Conservation (phyloP, 371 early-diverging fungal genomes). For the Sporodiniella umbellata region DNA sequence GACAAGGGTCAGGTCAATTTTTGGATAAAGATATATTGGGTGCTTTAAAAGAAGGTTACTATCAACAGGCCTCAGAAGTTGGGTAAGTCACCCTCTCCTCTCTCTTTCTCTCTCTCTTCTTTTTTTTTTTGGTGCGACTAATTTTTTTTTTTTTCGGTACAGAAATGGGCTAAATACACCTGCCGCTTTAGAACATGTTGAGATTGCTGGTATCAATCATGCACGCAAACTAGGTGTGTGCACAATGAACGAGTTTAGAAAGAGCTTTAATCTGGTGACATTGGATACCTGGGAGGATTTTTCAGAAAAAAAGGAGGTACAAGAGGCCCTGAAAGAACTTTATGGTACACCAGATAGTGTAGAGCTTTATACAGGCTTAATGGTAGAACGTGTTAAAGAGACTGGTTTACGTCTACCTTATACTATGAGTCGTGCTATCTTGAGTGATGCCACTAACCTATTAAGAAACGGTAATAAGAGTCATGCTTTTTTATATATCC, state of each 20-base stretch:
- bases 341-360: slow-evolving; percentile 45
- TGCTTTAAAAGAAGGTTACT: slow-evolving; percentile 20
- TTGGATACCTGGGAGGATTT: slow-evolving; percentile 40
- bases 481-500: no score
- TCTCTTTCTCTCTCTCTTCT: no score
- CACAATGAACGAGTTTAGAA: slow-evolving; percentile 49
- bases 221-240: slow-evolving; percentile 33
- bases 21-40: slow-evolving; percentile 26
- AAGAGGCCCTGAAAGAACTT: slow-evolving; percentile 37
- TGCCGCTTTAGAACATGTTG: slow-evolving; percentile 37
- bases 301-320: slow-evolving; percentile 35
- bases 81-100: no score
- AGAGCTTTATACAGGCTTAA: slow-evolving; percentile 49
- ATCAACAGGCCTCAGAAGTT: slow-evolving; percentile 29
- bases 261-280: slow-evolving; percentile 33
- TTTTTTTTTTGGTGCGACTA: no score
- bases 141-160: no score
- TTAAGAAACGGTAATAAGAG: slow-evolving; percentile 52
- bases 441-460: slow-evolving; percentile 51
- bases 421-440: slow-evolving; percentile 46
- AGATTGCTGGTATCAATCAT: slow-evolving; percentile 45
- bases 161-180: slow-evolving; percentile 46
- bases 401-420: slow-evolving; percentile 45
- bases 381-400: slow-evolving; percentile 40
- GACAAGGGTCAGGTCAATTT: slow-evolving; percentile 33